Percentiles rank a stretch among this genome's conserved stretches.
These are phyloP conservation scores for Saksenaea vasiformis DNA, from an alignment of 371 early-diverging fungal genomes.

Conservation along the genomic window DNA sequence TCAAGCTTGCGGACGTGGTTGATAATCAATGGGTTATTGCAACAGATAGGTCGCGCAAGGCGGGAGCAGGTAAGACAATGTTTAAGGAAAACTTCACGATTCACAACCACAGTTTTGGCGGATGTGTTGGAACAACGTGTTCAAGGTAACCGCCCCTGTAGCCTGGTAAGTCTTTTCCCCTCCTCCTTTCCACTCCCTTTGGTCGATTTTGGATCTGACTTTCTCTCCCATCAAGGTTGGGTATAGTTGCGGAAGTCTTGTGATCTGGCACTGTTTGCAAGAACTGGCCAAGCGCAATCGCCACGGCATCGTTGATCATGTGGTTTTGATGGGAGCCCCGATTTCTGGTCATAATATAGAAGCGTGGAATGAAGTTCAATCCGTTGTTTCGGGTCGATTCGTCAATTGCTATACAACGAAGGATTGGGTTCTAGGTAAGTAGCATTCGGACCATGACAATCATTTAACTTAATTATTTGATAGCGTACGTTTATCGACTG, in stretches of 20 bases:
- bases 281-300: slow-evolving; percentile 72
- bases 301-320: slow-evolving; percentile 58
- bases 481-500: slow-evolving; percentile 73
- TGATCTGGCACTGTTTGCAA: slow-evolving; percentile 86
- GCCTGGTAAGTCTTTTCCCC: slow-evolving; percentile 55
- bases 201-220: neutral
- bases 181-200: neutral
- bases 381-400: slow-evolving; percentile 83
- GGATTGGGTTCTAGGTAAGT: slow-evolving; percentile 86
- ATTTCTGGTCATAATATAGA: slow-evolving; percentile 47
- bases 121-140: slow-evolving; percentile 81
- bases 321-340: slow-evolving; percentile 67
- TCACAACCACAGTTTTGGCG: slow-evolving; percentile 59
- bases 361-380: slow-evolving; percentile 48
- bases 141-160: slow-evolving; percentile 91
- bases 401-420: slow-evolving; percentile 87
- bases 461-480: neutral
- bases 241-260: slow-evolving; percentile 91
- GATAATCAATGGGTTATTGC: slow-evolving; percentile 96
- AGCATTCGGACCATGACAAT: too few relatives aligned
- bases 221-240: slow-evolving; percentile 48
- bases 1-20: slow-evolving; percentile 58
- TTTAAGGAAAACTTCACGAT: neutral
- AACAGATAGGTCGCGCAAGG: slow-evolving; percentile 85
- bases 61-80: slow-evolving; percentile 63